Base-by-base conservation (phyloP, 495 filamentous ascomycete genomes). In the Margaritispora aquatica region DNA sequence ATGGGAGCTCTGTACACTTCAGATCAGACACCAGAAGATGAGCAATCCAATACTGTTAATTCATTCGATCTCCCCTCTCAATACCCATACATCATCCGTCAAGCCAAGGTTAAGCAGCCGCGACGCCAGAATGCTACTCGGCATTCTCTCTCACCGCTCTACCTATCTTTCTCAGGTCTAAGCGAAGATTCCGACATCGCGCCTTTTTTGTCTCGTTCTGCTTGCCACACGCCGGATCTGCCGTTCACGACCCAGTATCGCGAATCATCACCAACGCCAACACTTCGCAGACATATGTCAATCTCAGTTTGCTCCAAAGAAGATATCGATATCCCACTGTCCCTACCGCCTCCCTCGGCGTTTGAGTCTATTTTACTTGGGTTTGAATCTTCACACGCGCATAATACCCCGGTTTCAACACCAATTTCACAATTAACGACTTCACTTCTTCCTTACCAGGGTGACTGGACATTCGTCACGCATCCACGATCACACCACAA, bases 391-490 rank as follows among this genome's bases (percentile, higher is more conserved):
- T 17, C 21, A 13, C 13, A 9, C 53, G 26, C 54, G 58, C 51
- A 54, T 51, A 47, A 53, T 41, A 58, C 27, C 34, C 17, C 22
- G 23, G 41, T 23, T 21, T 48, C 27, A 46, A 38, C 15, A 8
- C 27, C 11, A 19, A 24, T 34, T 53, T 54, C 46, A 22, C 29
- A 31, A 44, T 8, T 17, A 44, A 3, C 7, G 19, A 8, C 15
- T 44, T 10, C 19, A 15, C 17, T n/a, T 10, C 38, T 44, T 44
- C 38, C 38, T 3, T 17, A 44, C 38, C 38, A 44, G 21, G 58
- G 46, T 26, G 61, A 67, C 51, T 67, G 64, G 64, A 63, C 59
- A 56, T 57, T 67, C 61, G 57, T 67, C 15, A n/a, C 2, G 11
- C 9, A 34, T 2, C 23, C 15, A n/a, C n/a, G n/a, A n/a, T n/a